Percentiles rank a stretch among this genome's conserved stretches.
phyloP scores from a whole-genome alignment of 257 asterid species.

The Mentha longifolia region DNA sequence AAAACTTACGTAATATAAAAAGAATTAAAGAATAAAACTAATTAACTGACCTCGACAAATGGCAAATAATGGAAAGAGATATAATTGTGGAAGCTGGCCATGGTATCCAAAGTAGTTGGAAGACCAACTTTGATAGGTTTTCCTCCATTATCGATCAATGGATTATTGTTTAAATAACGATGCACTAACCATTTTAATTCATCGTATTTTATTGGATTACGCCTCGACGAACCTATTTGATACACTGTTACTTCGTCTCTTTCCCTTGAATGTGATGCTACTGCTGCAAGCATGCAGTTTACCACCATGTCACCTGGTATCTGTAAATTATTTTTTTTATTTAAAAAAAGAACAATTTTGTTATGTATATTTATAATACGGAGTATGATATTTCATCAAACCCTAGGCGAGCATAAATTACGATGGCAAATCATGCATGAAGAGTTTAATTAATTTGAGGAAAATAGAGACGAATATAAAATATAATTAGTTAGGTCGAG shows the following conservation, averaged over 20 bases:
- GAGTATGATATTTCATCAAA: no score
- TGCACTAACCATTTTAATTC: slow-evolving; percentile 29
- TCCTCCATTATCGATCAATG: slow-evolving; percentile 45
- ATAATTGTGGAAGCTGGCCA: slow-evolving; percentile 55
- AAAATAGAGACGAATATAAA: no score
- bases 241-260: slow-evolving; percentile 35
- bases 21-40: no score
- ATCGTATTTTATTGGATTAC: slow-evolving; percentile 46
- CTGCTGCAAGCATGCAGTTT: slow-evolving; percentile 51
- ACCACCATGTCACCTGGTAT: slow-evolving; percentile 80
- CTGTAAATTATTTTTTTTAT: slow-evolving; percentile 31
- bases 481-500: no score
- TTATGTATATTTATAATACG: no score
- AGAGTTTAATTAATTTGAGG: no score
- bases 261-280: slow-evolving; percentile 28
- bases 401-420: no score
- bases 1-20: not conserved
- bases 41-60: slow-evolving; percentile 42
- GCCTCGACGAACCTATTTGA: slow-evolving; percentile 56
- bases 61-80: slow-evolving; percentile 53
- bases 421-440: no score
- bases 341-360: no score
- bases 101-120: slow-evolving; percentile 36
- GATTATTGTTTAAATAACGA: slow-evolving; percentile 45
- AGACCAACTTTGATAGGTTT: slow-evolving; percentile 35